Conservation (phyloP, 2,329 filamentous ascomycete genomes). For the Penicillium sp. region DNA sequence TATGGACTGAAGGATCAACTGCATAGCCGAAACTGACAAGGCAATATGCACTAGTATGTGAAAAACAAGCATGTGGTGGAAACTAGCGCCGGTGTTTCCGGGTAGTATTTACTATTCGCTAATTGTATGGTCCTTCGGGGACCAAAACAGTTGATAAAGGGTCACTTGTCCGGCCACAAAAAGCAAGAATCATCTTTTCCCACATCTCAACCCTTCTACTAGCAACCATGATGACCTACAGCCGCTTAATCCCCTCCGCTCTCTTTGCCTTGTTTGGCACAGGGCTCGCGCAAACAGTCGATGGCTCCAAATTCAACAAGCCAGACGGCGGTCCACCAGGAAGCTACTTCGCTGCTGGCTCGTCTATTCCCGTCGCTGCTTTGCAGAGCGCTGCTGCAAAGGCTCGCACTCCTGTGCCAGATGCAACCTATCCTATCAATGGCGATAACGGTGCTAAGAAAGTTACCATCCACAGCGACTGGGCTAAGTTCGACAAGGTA, state of each 20-base stretch:
- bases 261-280: slow-evolving; percentile 4
- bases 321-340: slow-evolving; percentile 22
- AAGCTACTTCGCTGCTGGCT: slow-evolving; percentile 26
- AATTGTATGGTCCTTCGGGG: background rate
- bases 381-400: slow-evolving; percentile 23
- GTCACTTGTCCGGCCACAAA: background rate
- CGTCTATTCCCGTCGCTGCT: slow-evolving; percentile 22
- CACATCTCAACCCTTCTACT: background rate
- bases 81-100: background rate
- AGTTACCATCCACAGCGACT: slow-evolving; percentile 29
- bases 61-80: background rate
- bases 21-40: background rate
- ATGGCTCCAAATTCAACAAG: slow-evolving; percentile 21
- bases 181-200: background rate
- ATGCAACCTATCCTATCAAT: slow-evolving; percentile 25
- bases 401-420: slow-evolving; percentile 20
- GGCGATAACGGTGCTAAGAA: slow-evolving; percentile 11
- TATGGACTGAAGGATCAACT: background rate
- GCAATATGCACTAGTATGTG: background rate
- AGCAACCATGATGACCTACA: slow-evolving; percentile 1
- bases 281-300: slow-evolving; percentile 11
- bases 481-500: slow-evolving; percentile 23
- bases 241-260: background rate
- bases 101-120: background rate
- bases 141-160: background rate